These are phyloP conservation scores for Fusarium haematococcum DNA, from an alignment of 2,329 filamentous ascomycete species.

Conservation along the genomic window DNA sequence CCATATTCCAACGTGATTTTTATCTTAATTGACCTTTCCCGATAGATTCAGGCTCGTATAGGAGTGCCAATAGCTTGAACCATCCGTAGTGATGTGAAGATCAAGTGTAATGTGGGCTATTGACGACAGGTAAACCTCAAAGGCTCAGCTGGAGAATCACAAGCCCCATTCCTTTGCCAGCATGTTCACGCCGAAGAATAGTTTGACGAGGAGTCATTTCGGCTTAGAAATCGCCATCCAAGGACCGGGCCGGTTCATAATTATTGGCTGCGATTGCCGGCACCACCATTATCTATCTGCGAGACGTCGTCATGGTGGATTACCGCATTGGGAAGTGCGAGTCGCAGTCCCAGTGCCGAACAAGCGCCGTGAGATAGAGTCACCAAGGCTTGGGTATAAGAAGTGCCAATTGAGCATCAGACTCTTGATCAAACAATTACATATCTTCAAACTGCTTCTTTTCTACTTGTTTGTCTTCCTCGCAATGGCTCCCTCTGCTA, in stretches of 20 bases:
- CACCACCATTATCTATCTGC: background rate
- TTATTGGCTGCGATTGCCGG: background rate
- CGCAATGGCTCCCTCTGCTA: slow-evolving; percentile 17
- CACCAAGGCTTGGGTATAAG: background rate
- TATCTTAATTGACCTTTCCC: rapidly evolving
- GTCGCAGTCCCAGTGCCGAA: background rate
- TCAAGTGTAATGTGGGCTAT: background rate
- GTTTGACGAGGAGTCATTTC: background rate
- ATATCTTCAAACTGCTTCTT: background rate
- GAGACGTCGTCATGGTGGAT: background rate
- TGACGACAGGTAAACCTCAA: background rate
- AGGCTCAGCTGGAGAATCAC: background rate
- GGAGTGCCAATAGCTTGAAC: background rate
- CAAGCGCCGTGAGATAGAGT: background rate
- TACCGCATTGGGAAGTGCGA: slow-evolving; percentile 15
- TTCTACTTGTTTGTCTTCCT: background rate
- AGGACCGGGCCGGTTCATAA: background rate
- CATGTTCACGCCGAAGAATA: background rate
- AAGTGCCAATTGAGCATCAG: background rate
- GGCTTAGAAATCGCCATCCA: background rate
- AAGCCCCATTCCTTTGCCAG: background rate
- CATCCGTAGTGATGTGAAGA: background rate
- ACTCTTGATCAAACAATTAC: background rate
- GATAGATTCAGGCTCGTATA: background rate
- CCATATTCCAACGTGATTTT: background rate